Percentiles rank a stretch among this genome's conserved stretches.
Evolutionary conservation across 768 basidiomycete species (phyloP).

Genomic region (Hemileccinum rubropunctum): DNA sequence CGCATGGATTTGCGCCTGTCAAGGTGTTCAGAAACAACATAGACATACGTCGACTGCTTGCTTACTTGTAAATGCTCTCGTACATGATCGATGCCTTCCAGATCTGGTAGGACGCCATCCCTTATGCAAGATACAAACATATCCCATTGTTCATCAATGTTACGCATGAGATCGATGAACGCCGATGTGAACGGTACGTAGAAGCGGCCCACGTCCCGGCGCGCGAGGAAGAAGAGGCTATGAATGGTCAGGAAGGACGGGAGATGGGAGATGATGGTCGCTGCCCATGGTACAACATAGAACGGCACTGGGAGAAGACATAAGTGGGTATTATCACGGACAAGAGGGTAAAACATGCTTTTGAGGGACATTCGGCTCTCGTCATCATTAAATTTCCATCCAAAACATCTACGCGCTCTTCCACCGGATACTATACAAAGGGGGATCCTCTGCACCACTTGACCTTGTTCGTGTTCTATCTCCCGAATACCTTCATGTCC

Average conservation of each 20-base stretch:
- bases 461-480: neutral
- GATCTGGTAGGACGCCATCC: slow-evolving; percentile 15
- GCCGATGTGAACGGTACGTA: neutral
- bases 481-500: neutral
- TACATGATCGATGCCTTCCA: slow-evolving; percentile 11
- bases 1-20: slow-evolving; percentile 10
- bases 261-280: slow-evolving; percentile 8
- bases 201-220: slow-evolving; percentile 2
- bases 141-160: slow-evolving; percentile 12
- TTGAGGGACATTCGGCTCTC: neutral
- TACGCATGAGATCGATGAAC: slow-evolving; percentile 7
- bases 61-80: slow-evolving; percentile 15
- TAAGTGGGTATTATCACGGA: neutral
- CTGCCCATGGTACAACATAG: slow-evolving; percentile 14
- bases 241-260: slow-evolving; percentile 20
- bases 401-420: slow-evolving; percentile 2
- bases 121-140: slow-evolving; percentile 15
- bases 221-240: slow-evolving; percentile 18
- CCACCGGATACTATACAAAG: slow-evolving; percentile 1
- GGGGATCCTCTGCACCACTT: slow-evolving; percentile 7
- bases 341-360: neutral
- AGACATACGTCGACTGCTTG: neutral
- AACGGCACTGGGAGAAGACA: slow-evolving; percentile 10
- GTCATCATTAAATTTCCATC: slow-evolving; percentile 12
- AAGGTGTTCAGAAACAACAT: neutral